phyloP scores from a whole-genome alignment of 108 stramenopile genomes.

The Nitzschia sp. region DNA sequence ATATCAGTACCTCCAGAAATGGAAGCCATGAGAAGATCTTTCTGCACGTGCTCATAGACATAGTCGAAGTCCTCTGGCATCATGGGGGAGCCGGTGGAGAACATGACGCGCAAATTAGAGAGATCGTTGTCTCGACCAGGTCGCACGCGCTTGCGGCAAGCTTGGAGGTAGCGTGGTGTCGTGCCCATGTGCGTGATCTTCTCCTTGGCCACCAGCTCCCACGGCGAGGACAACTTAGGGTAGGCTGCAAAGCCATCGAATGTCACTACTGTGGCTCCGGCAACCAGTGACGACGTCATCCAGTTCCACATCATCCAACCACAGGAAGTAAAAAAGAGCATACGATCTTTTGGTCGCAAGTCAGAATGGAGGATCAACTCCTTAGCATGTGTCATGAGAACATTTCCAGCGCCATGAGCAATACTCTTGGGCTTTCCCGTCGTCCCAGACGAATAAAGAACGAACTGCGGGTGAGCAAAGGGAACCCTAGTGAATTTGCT shows the following conservation, averaged over 20 bases:
- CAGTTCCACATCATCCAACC: slow-evolving; percentile 61
- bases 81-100: slow-evolving; percentile 40
- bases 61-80: slow-evolving; percentile 40
- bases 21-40: slow-evolving; percentile 45
- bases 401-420: slow-evolving; percentile 47
- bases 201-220: slow-evolving; percentile 31
- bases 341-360: slow-evolving; percentile 34
- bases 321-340: slow-evolving; percentile 45
- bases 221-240: slow-evolving; percentile 37
- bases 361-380: slow-evolving; percentile 45
- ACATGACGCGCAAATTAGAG: slow-evolving; percentile 25
- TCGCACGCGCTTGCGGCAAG: slow-evolving; percentile 32
- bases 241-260: slow-evolving; percentile 47
- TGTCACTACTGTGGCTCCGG: slow-evolving; percentile 36
- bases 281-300: slow-evolving; percentile 31
- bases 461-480: slow-evolving; percentile 42
- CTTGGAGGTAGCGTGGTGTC: slow-evolving; percentile 39
- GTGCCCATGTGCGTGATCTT: slow-evolving; percentile 42
- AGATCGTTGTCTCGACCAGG: slow-evolving; percentile 32
- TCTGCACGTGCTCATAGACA: slow-evolving; percentile 36
- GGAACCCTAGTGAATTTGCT: slow-evolving; percentile 13
- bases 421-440: slow-evolving; percentile 44
- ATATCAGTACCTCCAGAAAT: slow-evolving; percentile 43
- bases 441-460: slow-evolving; percentile 42
- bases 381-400: slow-evolving; percentile 39